Evolutionary conservation across 2,329 filamentous ascomycete species (phyloP).

Genomic region (Talaromyces islandicus): DNA sequence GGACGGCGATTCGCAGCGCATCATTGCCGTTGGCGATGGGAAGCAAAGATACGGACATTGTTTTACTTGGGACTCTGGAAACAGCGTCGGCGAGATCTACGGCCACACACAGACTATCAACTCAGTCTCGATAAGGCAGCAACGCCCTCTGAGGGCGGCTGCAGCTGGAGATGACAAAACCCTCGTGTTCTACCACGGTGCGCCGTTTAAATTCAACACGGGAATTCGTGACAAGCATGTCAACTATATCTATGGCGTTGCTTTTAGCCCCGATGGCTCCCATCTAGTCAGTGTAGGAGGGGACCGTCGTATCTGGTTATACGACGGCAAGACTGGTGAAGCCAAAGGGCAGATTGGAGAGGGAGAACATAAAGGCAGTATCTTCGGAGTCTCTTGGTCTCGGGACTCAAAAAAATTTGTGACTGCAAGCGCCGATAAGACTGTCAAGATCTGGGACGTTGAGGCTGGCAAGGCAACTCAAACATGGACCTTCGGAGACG

Average conservation of each 20-base stretch:
- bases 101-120: slow-evolving; percentile 92
- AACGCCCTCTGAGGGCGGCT: slow-evolving; percentile 83
- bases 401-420: slow-evolving; percentile 79
- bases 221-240: slow-evolving; percentile 73
- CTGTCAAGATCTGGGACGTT: slow-evolving; percentile 88
- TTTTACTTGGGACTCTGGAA: slow-evolving; percentile 92
- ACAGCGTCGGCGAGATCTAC: slow-evolving; percentile 88
- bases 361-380: slow-evolving; percentile 83
- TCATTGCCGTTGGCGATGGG: slow-evolving; percentile 93
- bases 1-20: slow-evolving; percentile 93
- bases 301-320: slow-evolving; percentile 89
- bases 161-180: slow-evolving; percentile 87
- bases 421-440: slow-evolving; percentile 90
- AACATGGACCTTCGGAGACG: slow-evolving; percentile 77
- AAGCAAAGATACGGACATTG: slow-evolving; percentile 90
- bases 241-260: slow-evolving; percentile 81
- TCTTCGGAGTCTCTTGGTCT: slow-evolving; percentile 87
- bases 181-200: slow-evolving; percentile 87
- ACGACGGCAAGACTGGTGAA: slow-evolving; percentile 93
- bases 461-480: slow-evolving; percentile 71
- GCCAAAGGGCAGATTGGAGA: slow-evolving; percentile 62
- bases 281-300: slow-evolving; percentile 80
- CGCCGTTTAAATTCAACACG: slow-evolving; percentile 93
- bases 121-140: slow-evolving; percentile 79
- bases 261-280: slow-evolving; percentile 83